Conservation (phyloP, 106 monocot genomes). For the Platanthera zijinensis region DNA sequence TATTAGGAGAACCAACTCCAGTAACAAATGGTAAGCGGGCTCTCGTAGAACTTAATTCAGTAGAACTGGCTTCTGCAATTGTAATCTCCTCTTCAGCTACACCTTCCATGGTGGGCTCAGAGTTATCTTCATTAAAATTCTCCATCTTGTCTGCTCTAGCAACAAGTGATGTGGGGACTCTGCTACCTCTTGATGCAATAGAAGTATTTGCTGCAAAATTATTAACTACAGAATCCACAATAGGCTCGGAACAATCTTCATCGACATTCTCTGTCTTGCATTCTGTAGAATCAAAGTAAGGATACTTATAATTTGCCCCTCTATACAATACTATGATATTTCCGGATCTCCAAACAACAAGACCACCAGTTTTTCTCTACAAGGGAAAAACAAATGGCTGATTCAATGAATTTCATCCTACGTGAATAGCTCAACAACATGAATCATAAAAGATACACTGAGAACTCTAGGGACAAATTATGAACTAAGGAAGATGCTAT, state of each 20-base stretch:
- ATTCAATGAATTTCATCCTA: not conserved
- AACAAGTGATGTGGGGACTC: slow-evolving; percentile 26
- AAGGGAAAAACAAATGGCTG: slow-evolving; percentile 6
- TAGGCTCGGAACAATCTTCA: not conserved
- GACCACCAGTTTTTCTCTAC: slow-evolving; percentile 96
- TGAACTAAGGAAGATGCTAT: not conserved
- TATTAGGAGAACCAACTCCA: slow-evolving; percentile 77
- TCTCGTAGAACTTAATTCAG: slow-evolving; percentile 2
- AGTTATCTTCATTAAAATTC: slow-evolving; percentile 7
- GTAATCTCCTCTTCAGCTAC: slow-evolving; percentile 4
- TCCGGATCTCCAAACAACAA: slow-evolving; percentile 98
- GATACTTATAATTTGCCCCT: slow-evolving; percentile 76
- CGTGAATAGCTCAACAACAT: not conserved
- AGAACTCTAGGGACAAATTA: not conserved
- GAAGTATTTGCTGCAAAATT: slow-evolving; percentile 6
- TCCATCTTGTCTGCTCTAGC: slow-evolving; percentile 18
- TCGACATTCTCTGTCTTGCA: not conserved
- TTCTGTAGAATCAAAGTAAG: slow-evolving; percentile 47
- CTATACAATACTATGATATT: slow-evolving; percentile 82
- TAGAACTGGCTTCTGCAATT: slow-evolving; percentile 11
- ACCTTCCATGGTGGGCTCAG: slow-evolving; percentile 7
- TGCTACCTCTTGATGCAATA: slow-evolving; percentile 1
- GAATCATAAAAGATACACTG: not conserved
- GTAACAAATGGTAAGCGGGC: slow-evolving; percentile 27
- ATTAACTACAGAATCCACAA: too few species aligned